Conservation (phyloP, 1,284 basidiomycete genomes). For the Marasmius oreades region DNA sequence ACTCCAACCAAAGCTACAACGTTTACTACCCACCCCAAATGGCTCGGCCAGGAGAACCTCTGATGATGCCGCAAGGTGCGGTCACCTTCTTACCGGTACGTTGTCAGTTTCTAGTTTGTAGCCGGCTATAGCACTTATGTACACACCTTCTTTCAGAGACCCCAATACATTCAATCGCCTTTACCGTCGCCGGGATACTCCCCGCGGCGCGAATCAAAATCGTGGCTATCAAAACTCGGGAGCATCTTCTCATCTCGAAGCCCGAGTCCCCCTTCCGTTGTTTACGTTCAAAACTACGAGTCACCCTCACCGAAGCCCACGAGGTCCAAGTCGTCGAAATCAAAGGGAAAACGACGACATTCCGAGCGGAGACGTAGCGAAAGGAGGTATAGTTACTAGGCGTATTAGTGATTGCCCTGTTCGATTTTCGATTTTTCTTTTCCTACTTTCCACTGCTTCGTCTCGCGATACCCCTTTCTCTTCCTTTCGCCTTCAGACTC, state of each 20-base stretch:
- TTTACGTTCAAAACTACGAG: neutral
- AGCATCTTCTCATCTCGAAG: neutral
- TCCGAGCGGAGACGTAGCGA: neutral
- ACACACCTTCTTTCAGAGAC: too few species aligned
- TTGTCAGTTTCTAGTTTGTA: neutral
- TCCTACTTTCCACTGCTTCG: neutral
- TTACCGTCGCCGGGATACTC: neutral
- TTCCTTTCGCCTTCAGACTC: neutral
- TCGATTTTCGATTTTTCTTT: neutral
- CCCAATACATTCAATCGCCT: neutral
- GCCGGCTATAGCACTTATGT: too few species aligned
- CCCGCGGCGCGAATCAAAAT: neutral
- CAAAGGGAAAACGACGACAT: neutral
- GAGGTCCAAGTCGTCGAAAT: neutral
- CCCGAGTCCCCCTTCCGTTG: neutral
- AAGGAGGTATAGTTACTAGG: neutral
- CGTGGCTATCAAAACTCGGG: neutral
- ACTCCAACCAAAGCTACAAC: neutral
- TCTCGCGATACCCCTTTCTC: neutral
- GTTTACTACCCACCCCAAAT: neutral
- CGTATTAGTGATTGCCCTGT: neutral
- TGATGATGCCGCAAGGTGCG: neutral
- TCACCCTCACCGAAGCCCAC: neutral
- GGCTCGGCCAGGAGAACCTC: neutral
- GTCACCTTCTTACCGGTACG: neutral